Conservation (phyloP, 2,329 filamentous ascomycete genomes). For the Fusarium concolor region DNA sequence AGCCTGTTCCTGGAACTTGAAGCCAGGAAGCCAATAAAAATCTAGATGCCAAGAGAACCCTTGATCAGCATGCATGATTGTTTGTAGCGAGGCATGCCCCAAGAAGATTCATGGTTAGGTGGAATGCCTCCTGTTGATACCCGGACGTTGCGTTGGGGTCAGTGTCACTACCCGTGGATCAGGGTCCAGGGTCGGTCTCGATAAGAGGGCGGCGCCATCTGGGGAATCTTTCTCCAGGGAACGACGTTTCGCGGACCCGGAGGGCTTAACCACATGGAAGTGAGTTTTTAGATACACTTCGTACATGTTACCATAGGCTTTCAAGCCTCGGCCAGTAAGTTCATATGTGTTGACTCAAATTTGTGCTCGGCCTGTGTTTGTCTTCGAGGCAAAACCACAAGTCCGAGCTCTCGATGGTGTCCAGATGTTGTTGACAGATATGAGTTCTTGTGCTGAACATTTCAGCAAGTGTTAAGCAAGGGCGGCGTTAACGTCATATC, state of each 20-base stretch:
- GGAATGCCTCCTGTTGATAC: background rate
- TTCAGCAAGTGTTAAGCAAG: background rate
- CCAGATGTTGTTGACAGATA: background rate
- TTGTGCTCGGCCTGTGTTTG: background rate
- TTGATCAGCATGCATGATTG: background rate
- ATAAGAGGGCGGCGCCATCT: background rate
- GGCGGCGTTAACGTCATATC: background rate
- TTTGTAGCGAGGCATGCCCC: background rate
- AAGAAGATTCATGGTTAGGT: background rate
- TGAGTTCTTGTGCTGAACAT: background rate
- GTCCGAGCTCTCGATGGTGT: background rate
- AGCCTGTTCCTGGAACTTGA: background rate
- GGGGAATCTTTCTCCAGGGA: background rate
- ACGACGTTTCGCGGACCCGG: background rate
- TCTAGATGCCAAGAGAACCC: conserved; percentile 8
- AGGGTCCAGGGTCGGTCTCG: background rate
- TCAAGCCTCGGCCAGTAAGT: background rate
- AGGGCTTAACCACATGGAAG: background rate
- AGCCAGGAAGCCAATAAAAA: background rate
- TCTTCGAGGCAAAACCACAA: background rate
- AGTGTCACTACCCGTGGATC: background rate
- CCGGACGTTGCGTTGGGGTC: background rate
- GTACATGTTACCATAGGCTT: background rate
- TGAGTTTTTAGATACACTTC: background rate
- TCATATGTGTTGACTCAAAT: background rate